A percentile compares a stretch with the other conserved stretches of the same genome.
These are phyloP conservation scores for Coleophoma cylindrospora DNA, from an alignment of 2,329 filamentous ascomycete genomes.

Conservation along the genomic window DNA sequence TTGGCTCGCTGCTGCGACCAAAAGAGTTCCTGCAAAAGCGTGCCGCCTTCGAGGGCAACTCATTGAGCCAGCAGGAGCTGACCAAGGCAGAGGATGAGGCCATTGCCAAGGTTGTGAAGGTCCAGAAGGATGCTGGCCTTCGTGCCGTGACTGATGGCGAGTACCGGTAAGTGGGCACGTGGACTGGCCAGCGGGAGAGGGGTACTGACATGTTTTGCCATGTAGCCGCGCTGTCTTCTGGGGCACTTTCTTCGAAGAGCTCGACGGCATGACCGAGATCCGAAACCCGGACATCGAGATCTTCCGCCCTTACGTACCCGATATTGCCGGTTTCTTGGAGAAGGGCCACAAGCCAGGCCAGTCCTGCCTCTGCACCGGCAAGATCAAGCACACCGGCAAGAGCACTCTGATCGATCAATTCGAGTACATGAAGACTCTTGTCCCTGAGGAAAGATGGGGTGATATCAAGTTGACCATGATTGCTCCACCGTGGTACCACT, in stretches of 20 bases:
- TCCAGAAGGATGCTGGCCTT: constrained; percentile 52
- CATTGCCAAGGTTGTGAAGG: constrained; percentile 52
- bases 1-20: constrained; percentile 59
- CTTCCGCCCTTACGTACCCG: constrained; percentile 33
- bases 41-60: constrained; percentile 46
- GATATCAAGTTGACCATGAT: constrained; percentile 67
- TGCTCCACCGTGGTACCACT: constrained; percentile 66
- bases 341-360: constrained; percentile 42
- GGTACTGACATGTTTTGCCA: neutral
- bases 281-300: constrained; percentile 29
- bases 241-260: constrained; percentile 22
- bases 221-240: constrained; percentile 21
- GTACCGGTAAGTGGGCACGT: constrained; percentile 26
- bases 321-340: constrained; percentile 36
- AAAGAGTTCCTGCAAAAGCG: constrained; percentile 50
- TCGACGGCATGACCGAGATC: constrained; percentile 22
- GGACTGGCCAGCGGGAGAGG: neutral
- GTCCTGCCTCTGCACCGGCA: constrained; percentile 39
- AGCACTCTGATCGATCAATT: constrained; percentile 37
- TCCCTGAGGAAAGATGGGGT: constrained; percentile 57
- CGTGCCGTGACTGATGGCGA: constrained; percentile 56
- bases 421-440: constrained; percentile 52
- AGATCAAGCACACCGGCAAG: constrained; percentile 38
- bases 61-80: constrained; percentile 36
- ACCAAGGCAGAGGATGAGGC: constrained; percentile 48